phyloP scores from a whole-genome alignment of 1,139 yeast species.

The Scheffersomyces segobiensis region DNA sequence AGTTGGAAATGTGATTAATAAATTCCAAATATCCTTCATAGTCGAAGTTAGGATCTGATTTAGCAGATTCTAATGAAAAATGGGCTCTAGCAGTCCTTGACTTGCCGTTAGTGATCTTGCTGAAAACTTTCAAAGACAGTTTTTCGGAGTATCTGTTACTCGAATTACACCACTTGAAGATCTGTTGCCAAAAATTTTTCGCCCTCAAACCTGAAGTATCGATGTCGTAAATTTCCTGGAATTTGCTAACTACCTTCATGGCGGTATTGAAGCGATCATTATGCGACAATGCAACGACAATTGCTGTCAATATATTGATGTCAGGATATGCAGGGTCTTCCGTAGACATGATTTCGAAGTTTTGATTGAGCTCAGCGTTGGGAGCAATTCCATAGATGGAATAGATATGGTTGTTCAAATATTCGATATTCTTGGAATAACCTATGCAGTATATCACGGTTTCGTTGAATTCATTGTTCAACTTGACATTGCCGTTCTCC shows the following conservation, averaged over 20 bases:
- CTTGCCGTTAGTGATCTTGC: background rate
- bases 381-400: constrained; percentile 33
- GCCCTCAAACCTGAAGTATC: constrained; percentile 19
- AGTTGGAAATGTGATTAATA: constrained; percentile 23
- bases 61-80: constrained; percentile 26
- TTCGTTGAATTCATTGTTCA: constrained; percentile 23
- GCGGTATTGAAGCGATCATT: constrained; percentile 32
- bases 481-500: constrained; percentile 11
- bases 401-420: constrained; percentile 28
- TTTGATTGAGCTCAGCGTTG: constrained; percentile 19
- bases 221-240: constrained; percentile 33
- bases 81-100: constrained; percentile 3
- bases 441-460: constrained; percentile 37
- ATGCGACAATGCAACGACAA: constrained; percentile 33
- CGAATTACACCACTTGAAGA: constrained; percentile 39
- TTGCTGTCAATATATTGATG: constrained; percentile 25
- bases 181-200: constrained; percentile 36
- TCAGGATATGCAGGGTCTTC: constrained; percentile 29
- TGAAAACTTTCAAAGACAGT: background rate
- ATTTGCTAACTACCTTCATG: constrained; percentile 36
- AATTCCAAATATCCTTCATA: constrained; percentile 39
- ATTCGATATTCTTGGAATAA: constrained; percentile 24
- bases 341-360: constrained; percentile 2
- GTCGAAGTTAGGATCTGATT: constrained; percentile 38
- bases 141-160: constrained; percentile 17